phyloP scores from a whole-genome alignment of 2,329 filamentous ascomycete species.

The Juglanconis juglandina region DNA sequence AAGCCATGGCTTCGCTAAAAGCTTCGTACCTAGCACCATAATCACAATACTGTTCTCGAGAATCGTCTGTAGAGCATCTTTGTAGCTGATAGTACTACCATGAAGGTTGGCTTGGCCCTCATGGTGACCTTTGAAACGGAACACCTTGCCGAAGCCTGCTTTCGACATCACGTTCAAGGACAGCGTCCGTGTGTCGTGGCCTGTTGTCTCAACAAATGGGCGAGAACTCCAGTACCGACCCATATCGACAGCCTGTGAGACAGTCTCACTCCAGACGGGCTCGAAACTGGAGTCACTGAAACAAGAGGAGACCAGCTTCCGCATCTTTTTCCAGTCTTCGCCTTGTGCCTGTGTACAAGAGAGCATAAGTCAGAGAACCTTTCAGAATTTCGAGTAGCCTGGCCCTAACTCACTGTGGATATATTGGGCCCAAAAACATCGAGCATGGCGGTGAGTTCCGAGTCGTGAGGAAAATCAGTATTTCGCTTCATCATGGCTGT shows the following conservation, averaged over 20 bases:
- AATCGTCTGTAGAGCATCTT: conserved; percentile 26
- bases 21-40: conserved; percentile 25
- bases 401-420: conserved; percentile 15
- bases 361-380: background rate
- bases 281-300: conserved; percentile 30
- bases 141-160: conserved; percentile 2
- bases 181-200: conserved; percentile 26
- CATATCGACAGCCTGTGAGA: conserved; percentile 26
- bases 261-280: conserved; percentile 27
- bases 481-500: conserved; percentile 11
- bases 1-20: conserved; percentile 40
- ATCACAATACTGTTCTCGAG: conserved; percentile 30
- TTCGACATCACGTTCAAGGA: background rate
- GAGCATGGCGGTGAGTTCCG: conserved; percentile 17
- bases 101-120: conserved; percentile 13
- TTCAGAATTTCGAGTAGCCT: too few species aligned
- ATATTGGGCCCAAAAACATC: conserved; percentile 23
- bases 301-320: conserved; percentile 12
- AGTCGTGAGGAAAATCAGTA: conserved; percentile 20
- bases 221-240: conserved; percentile 26
- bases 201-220: conserved; percentile 18
- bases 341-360: conserved; percentile 16
- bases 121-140: conserved; percentile 27
- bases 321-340: conserved; percentile 16
- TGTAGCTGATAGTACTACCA: conserved; percentile 23